Base-by-base conservation (phyloP, 768 basidiomycete genomes). In the Russula sp. region DNA sequence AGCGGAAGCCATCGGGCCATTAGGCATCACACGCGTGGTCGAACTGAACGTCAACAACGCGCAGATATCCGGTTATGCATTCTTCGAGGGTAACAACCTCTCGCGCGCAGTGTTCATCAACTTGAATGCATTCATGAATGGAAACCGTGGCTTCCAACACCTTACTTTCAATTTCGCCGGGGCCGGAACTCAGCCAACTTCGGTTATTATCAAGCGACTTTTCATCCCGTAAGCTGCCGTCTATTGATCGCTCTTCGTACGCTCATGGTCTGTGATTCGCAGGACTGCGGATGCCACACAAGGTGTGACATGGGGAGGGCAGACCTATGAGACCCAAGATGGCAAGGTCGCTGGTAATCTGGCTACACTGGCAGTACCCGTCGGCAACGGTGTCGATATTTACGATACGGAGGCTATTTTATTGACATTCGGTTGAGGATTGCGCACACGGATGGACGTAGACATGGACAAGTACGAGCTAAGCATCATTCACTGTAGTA, bases 61-160 rank as follows among this genome's bases (percentile, higher is more conserved):
- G 2, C 73, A 77, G 31, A 70, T 87, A 39, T 74, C 84, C 18
- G 87, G 84, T 37, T 88, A 88, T 68, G 87, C 82, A 2, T 79
- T 84, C 61, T 88, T 80, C 69, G 84, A 85, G 67, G 68, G 72
- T 9, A 73, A 70, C 1, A 54, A 14, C 0, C 72, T 88, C 52
- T 73, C 65, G 11, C 79, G 82, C 35, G 82, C 81, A 1, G 71
- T 86, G 1, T 79, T 89, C 64, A 80, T 88, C 70, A 85, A 88
- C 68, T 80, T 78, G 0, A 69, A 80, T 34, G 82, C 85, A 5
- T 87, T 27, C 53, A 37, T 42, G 22, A 45, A 49, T 50, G 65
- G 56, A 10, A 32, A 55, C 4, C 57, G 66, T 22, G 35, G 56
- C 34, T 60, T 40, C 27, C 45, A 45, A 16, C 64, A 60, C 40